Evolutionary conservation across 176 grass and related monocot genomes (phyloP).

Genomic region (Oryza officinalis): DNA sequence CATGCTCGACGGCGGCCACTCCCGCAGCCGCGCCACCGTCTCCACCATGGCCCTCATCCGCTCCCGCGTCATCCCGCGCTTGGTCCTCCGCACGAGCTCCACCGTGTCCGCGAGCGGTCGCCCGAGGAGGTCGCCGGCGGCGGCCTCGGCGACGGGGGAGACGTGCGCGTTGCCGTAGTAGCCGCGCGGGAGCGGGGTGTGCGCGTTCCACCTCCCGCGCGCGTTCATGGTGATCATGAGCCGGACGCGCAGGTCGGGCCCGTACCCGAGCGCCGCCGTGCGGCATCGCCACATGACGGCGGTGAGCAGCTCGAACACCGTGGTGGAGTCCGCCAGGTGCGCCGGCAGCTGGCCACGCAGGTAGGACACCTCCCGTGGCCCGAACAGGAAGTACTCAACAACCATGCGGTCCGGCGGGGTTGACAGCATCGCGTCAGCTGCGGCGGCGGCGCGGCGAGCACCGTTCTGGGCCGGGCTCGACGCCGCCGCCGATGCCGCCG

Average conservation of each 20-base stretch:
- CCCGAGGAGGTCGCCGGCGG: constrained; percentile 11
- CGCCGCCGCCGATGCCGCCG: neutral
- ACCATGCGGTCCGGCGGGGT: constrained; percentile 21
- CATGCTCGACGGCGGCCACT: constrained; percentile 22
- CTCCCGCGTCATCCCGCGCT: constrained; percentile 31
- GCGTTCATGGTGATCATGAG: constrained; percentile 53
- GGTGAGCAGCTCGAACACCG: constrained; percentile 33
- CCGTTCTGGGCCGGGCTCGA: neutral
- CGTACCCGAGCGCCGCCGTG: constrained; percentile 28
- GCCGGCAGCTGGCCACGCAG: neutral
- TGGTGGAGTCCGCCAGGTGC: neutral
- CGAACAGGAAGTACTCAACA: constrained; percentile 45
- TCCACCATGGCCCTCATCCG: constrained; percentile 32
- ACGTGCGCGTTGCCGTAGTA: constrained; percentile 49
- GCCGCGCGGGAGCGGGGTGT: constrained; percentile 18
- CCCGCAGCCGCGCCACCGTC: neutral
- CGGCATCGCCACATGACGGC: constrained; percentile 48
- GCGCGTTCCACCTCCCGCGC: constrained; percentile 35
- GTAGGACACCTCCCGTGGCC: constrained; percentile 21
- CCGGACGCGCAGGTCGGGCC: neutral
- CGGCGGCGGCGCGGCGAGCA: neutral
- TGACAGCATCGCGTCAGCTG: constrained; percentile 35
- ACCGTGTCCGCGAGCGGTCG: constrained; percentile 27
- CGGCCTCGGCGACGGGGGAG: constrained; percentile 25
- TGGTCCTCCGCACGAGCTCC: constrained; percentile 36